Evolutionary conservation across 2,329 filamentous ascomycete species (phyloP), one percentile per base, ranked within the genome.

Genomic region (Metarhizium anisopliae): DNA sequence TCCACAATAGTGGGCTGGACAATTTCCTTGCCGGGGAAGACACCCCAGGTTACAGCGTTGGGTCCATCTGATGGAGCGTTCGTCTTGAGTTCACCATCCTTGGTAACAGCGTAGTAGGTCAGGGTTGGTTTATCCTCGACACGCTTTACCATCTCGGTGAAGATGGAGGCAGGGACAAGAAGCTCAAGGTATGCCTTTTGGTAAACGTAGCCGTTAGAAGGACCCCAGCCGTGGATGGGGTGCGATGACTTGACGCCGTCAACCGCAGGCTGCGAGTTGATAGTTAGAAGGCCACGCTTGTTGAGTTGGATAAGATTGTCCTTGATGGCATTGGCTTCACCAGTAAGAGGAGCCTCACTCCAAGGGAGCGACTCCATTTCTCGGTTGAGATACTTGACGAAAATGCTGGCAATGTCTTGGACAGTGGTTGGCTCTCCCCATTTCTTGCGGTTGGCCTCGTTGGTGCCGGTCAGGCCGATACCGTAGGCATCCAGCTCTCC

Each of bases 1-100:
- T 99, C 94, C 53, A 99, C 94, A 65, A 99, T 96, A n/a, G 94
- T 99, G 14, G 94, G 94, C 72, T 99, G 94, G n/a, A 99, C 92
- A 67, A 99, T 96, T 72, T 99, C 94, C 71, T 97, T 95, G 57
- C 94, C 94, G 0, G 94, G 93, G 76, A 97, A 99, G 38, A 99
- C 95, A 72, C 94, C 94, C 94, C 94, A 99, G 2, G 94, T 99
- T 52, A 99, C 89, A n/a, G 94, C 94, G 65, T 99, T 99, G 42
- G 94, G 94, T 6, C 90, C 89, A 63, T 95, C 90, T 25, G 84
- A 83, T 8, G 86, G 85, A 1, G 90, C 85, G 66, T 99, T 97
- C 32, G 90, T 94, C 70, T 85, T 85, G 55, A 97, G 78, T 56
- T 86, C 83, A 32, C 93, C 92, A 20, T 81, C 79, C 71, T 90